These are phyloP conservation scores for Xylaria sp. DNA, from an alignment of 2,329 filamentous ascomycete species.

Conservation along the genomic window DNA sequence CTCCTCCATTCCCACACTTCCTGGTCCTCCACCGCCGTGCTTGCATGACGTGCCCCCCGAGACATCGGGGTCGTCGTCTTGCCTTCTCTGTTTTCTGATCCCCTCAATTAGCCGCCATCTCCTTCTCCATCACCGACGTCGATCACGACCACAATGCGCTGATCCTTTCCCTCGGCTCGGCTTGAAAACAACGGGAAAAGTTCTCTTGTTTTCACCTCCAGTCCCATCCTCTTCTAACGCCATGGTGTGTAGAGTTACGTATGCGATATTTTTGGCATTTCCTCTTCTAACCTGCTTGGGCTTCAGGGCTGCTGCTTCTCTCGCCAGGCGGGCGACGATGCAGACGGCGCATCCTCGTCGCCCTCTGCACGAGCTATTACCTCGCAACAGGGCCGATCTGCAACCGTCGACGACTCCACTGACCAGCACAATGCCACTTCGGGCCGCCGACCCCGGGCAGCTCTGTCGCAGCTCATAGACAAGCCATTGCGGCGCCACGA, in stretches of 20 bases:
- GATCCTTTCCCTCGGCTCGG: slow-evolving; percentile 5
- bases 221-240: slow-evolving; percentile 4
- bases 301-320: slow-evolving; percentile 56
- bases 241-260: slow-evolving; percentile 11
- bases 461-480: slow-evolving; percentile 62
- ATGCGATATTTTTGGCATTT: not conserved
- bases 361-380: slow-evolving; percentile 52
- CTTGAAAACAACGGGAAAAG: slow-evolving; percentile 3
- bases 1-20: not conserved
- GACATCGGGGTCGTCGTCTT: not conserved
- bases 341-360: slow-evolving; percentile 39
- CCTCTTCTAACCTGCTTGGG: slow-evolving; percentile 3
- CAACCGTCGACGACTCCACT: slow-evolving; percentile 29
- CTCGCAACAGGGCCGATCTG: slow-evolving; percentile 33
- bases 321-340: slow-evolving; percentile 46
- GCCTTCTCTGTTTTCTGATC: not conserved
- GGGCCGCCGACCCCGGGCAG: slow-evolving; percentile 33
- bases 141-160: slow-evolving; percentile 9
- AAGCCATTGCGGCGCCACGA: slow-evolving; percentile 60
- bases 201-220: slow-evolving; percentile 3
- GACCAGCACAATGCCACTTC: slow-evolving; percentile 15
- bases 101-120: not conserved
- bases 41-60: not conserved
- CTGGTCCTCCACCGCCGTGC: not conserved
- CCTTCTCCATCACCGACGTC: slow-evolving; percentile 1